Evolutionary conservation across 768 basidiomycete species (phyloP).

Genomic region (Kwoniella sp.): DNA sequence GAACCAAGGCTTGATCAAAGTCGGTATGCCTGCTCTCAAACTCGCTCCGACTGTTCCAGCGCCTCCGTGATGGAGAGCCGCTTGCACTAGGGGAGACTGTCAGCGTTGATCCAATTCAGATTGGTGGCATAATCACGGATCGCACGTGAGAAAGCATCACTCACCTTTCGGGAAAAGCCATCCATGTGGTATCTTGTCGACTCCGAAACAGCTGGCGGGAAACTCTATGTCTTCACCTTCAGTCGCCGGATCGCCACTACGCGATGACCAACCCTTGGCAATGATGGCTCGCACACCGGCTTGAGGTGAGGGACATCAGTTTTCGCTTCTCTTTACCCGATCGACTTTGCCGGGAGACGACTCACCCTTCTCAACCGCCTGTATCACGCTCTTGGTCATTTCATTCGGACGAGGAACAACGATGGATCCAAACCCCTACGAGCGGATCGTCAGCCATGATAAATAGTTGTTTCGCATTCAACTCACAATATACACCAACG

Average conservation of each 20-base stretch:
- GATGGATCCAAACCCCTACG: conserved; percentile 66
- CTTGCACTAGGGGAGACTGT: conserved; percentile 67
- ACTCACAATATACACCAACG: conserved; percentile 68
- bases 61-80: conserved; percentile 69
- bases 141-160: conserved; percentile 55
- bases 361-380: conserved; percentile 66
- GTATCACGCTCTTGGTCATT: conserved; percentile 64
- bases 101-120: too few relatives aligned
- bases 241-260: conserved; percentile 57
- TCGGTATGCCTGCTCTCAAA: conserved; percentile 67
- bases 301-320: too few relatives aligned
- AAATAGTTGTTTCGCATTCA: too few relatives aligned
- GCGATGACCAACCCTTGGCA: conserved; percentile 69
- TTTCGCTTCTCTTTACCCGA: too few relatives aligned
- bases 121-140: neutral
- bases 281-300: conserved; percentile 70
- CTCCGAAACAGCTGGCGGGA: conserved; percentile 57
- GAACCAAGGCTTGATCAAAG: conserved; percentile 72
- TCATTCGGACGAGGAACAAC: conserved; percentile 66
- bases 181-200: conserved; percentile 71
- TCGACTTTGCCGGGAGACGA: neutral
- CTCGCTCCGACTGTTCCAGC: conserved; percentile 73
- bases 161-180: conserved; percentile 60
- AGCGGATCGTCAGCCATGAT: conserved; percentile 20
- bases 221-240: conserved; percentile 59